phyloP scores from a whole-genome alignment of 192 early-diverging fungal genomes.

The Backusella psychrophila region DNA sequence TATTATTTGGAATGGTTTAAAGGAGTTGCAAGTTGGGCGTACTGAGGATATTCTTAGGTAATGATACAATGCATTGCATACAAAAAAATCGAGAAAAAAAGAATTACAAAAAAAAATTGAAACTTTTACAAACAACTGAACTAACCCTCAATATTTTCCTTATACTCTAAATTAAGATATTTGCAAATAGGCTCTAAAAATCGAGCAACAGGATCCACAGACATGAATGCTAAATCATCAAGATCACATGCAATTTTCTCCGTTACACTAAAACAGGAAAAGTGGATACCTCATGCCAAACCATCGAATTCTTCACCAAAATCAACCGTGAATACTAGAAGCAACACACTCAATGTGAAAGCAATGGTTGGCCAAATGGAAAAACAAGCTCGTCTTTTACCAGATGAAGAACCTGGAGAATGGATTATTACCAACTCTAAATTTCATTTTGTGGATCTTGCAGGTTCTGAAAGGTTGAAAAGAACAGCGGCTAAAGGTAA shows the following conservation, averaged over 20 bases:
- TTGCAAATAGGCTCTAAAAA: conserved; percentile 68
- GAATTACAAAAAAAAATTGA: background rate
- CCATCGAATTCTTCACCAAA: background rate
- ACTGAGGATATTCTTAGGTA: conserved; percentile 72
- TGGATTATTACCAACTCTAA: conserved; percentile 71
- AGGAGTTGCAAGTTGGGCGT: conserved; percentile 67
- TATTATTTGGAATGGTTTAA: conserved; percentile 79
- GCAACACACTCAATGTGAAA: conserved; percentile 22
- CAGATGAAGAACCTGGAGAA: conserved; percentile 41
- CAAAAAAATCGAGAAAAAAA: background rate
- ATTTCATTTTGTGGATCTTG: conserved; percentile 98
- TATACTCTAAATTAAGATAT: conserved; percentile 28
- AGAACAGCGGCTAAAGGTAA: conserved; percentile 92
- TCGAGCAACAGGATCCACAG: conserved; percentile 88
- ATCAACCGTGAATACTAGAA: background rate
- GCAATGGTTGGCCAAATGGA: conserved; percentile 32
- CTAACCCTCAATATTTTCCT: background rate
- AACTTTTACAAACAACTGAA: background rate
- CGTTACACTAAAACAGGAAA: conserved; percentile 79
- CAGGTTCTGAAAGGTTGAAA: conserved; percentile 94
- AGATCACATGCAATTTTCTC: conserved; percentile 97
- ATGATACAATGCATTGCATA: conserved; percentile 3
- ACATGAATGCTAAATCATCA: conserved; percentile 95
- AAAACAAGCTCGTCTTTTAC: background rate
- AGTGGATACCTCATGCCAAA: conserved; percentile 35